Conservation (phyloP, 306 rosid genomes). For the Alnus glutinosa region DNA sequence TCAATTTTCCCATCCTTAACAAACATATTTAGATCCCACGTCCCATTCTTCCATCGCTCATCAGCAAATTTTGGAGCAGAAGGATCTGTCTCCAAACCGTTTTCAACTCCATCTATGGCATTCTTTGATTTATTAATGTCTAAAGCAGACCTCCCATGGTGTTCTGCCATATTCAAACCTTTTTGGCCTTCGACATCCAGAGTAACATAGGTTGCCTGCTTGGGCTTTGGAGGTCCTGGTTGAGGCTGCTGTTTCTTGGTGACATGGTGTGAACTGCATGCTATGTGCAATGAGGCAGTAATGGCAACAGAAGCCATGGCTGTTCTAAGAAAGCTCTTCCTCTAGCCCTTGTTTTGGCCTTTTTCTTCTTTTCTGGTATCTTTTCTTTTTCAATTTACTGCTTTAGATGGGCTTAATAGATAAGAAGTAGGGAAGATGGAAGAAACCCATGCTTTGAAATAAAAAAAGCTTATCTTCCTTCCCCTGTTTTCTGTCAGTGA, state of each 20-base stretch:
- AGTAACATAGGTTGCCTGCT: conserved; percentile 16
- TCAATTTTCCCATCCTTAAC: conserved; percentile 39
- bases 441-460: conserved; percentile 25
- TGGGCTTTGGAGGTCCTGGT: conserved; percentile 10
- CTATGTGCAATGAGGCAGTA: conserved; percentile 34
- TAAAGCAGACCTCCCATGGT: neutral
- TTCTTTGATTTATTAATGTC: neutral
- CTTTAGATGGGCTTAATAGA: conserved; percentile 8
- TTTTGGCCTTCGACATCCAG: conserved; percentile 6
- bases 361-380: neutral
- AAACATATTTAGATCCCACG: conserved; percentile 53
- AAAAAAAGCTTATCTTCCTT: conserved; percentile 26
- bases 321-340: conserved; percentile 10
- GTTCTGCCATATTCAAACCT: neutral
- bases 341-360: neutral
- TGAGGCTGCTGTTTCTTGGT: conserved; percentile 32
- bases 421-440: conserved; percentile 12
- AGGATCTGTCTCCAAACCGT: neutral
- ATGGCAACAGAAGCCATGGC: conserved; percentile 45
- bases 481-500: conserved; percentile 17
- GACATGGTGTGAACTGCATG: conserved; percentile 34
- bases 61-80: conserved; percentile 17
- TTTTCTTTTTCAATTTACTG: no score
- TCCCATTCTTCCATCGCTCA: conserved; percentile 51
- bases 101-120: conserved; percentile 7